Base-by-base conservation (phyloP, 1,284 basidiomycete species). In the Papiliotrema terrestris region DNA sequence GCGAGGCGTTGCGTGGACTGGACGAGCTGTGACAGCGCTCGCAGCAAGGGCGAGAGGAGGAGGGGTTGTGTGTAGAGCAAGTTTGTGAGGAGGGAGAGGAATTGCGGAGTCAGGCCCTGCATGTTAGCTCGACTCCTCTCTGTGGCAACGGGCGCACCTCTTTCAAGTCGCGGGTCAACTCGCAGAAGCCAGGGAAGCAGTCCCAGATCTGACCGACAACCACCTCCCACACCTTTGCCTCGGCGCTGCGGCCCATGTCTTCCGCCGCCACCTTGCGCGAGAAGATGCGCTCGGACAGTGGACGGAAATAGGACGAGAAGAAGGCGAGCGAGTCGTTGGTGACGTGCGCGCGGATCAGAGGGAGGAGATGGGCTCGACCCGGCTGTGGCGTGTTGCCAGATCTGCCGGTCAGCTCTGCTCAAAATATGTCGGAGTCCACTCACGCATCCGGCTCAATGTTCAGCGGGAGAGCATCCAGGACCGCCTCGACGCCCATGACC, bases 171-270 rank as follows among this genome's bases (percentile, higher is more conserved):
- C 88, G 84, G 3, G 87, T 85, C 61, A 98, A 83, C 50, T 94
- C 92, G 57, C 82, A 82, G 74, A 83, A 84, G 0, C 80, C 81
- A 15, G 81, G 80, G 58, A 83, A 78, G 52, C 81, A 78, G 36
- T 84, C 82, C 95, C 95, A 98, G 46, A 96, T 85, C 75, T 98
- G 95, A 32, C 88, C 85, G 38, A 96, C 86, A 35, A 98, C 81
- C 11, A 95, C 91, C 65, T 85, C 88, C 88, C 91, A 97, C 45
- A 97, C 86, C 77, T 98, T 98, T 19, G 88, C 89, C 75, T 98
- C 93, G 6, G 90, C 84, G 46, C 80, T 81, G 45, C 86, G 84
- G 14, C 83, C 84, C 46, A 84, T 86, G 3, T 80, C 78, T 58
- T 89, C 87, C 0, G 89, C 87, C 5, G 82, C 84, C 37, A 74